Conservation (phyloP, 129 eudicot genomes). For the Arctium minus region DNA sequence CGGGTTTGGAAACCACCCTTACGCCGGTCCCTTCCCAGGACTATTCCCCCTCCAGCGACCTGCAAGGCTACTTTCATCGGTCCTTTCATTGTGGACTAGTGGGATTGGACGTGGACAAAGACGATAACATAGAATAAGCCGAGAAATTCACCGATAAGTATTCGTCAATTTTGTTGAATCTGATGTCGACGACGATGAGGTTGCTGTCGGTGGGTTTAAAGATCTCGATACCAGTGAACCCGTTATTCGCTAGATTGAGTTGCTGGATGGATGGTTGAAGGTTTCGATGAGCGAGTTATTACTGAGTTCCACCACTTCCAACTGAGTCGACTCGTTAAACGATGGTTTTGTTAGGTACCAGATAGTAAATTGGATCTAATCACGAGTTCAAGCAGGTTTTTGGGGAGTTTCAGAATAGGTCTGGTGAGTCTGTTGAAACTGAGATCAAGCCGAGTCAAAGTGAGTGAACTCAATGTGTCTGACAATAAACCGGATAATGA, state of each 20-base stretch:
- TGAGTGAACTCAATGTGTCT: constrained; percentile 31
- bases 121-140: constrained; percentile 43
- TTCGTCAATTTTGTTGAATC: constrained; percentile 63
- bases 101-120: constrained; percentile 25
- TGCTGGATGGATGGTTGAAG: constrained; percentile 62
- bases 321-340: constrained; percentile 38
- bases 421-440: constrained; percentile 78
- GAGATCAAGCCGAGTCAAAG: constrained; percentile 54
- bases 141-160: constrained; percentile 46
- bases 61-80: too few species aligned
- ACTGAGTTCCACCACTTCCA: constrained; percentile 72
- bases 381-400: constrained; percentile 51
- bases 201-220: constrained; percentile 44
- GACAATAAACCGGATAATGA: constrained; percentile 52
- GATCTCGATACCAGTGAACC: constrained; percentile 59
- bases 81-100: too few species aligned
- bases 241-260: constrained; percentile 64
- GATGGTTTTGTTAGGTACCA: constrained; percentile 31
- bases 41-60: too few species aligned
- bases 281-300: constrained; percentile 60
- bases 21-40: too few species aligned
- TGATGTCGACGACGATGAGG: constrained; percentile 71
- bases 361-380: constrained; percentile 53
- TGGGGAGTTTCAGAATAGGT: constrained; percentile 56
- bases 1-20: too few species aligned